Percentiles rank a stretch among this genome's conserved stretches.
Conservation (phyloP, 495 filamentous ascomycete species). For the Neurospora terricola region DNA sequence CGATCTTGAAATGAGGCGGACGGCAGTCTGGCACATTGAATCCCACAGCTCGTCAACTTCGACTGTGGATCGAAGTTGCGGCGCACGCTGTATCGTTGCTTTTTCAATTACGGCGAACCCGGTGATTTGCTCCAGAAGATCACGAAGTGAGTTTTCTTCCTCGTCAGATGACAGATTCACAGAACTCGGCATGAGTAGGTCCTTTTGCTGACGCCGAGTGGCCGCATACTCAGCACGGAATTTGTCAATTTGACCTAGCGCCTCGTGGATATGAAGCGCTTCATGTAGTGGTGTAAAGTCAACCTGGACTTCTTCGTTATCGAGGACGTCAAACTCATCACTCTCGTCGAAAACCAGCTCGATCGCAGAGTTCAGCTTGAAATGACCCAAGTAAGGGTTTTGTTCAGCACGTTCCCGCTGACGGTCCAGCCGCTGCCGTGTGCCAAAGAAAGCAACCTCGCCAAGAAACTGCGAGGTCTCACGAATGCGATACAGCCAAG, state of each 20-base stretch:
- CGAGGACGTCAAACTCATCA: conserved; percentile 87
- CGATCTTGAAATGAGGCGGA: conserved; percentile 67
- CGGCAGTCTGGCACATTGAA: conserved; percentile 86
- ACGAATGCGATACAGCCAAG: conserved; percentile 92
- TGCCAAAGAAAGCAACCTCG: conserved; percentile 95
- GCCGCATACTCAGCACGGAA: conserved; percentile 85
- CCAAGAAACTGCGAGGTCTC: conserved; percentile 93
- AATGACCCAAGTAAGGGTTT: conserved; percentile 60
- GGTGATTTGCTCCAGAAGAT: conserved; percentile 81
- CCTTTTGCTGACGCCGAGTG: conserved; percentile 83
- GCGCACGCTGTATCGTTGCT: conserved; percentile 78
- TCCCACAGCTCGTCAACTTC: conserved; percentile 99
- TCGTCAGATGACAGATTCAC: conserved; percentile 68
- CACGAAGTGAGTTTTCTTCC: conserved; percentile 59
- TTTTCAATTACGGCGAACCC: conserved; percentile 96
- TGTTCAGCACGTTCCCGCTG: conserved; percentile 71
- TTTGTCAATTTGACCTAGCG: conserved; percentile 81
- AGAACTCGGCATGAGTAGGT: conserved; percentile 66
- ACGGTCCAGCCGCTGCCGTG: conserved; percentile 71
- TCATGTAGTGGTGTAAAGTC: conserved; percentile 94
- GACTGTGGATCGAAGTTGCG: conserved; percentile 67
- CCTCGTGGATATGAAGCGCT: conserved; percentile 92
- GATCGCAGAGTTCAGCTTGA: conserved; percentile 91
- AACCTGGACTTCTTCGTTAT: conserved; percentile 88
- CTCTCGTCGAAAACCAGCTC: conserved; percentile 90